Percentiles rank a stretch among this genome's conserved stretches.
Evolutionary conservation across 345 rosid genomes (phyloP).

Genomic region (Raphanus raphanistrum): DNA sequence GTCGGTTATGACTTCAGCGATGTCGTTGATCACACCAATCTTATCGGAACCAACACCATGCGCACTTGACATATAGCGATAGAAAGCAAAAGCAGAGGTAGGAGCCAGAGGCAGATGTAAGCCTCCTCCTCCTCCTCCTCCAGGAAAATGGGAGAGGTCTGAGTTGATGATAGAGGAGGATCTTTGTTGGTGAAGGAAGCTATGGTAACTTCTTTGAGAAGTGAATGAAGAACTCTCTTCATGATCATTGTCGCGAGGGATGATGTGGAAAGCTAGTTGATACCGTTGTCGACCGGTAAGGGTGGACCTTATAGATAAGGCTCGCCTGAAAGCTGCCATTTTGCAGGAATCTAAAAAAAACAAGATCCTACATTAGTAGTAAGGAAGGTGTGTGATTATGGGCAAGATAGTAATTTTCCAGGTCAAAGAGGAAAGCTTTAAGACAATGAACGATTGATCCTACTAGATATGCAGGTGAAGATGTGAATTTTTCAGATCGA

Average conservation of each 20-base stretch:
- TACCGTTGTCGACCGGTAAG: constrained; percentile 36
- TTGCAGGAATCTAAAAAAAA: constrained; percentile 33
- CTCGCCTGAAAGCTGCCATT: constrained; percentile 56
- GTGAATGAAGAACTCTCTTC: constrained; percentile 27
- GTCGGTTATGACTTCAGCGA: constrained; percentile 54
- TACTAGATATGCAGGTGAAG: neutral
- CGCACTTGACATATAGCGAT: constrained; percentile 61
- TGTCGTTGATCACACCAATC: constrained; percentile 49
- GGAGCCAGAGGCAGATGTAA: constrained; percentile 32
- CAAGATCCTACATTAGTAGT: constrained; percentile 27
- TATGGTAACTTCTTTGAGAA: constrained; percentile 37
- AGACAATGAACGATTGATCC: neutral
- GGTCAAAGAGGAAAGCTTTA: constrained; percentile 10
- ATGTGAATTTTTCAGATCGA: constrained; percentile 3
- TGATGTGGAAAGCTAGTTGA: constrained; percentile 44
- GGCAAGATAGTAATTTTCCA: neutral
- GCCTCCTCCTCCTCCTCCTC: constrained; percentile 36
- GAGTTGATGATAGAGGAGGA: constrained; percentile 27
- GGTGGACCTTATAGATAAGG: constrained; percentile 52
- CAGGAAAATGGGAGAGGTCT: constrained; percentile 20
- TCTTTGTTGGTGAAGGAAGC: constrained; percentile 45
- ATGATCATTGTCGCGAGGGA: constrained; percentile 40
- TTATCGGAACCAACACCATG: constrained; percentile 48
- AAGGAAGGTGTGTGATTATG: too few relatives aligned
- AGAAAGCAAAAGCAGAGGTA: constrained; percentile 45